Conservation (phyloP, 805 yeast genomes). For the Suhomyces pyralidae region DNA sequence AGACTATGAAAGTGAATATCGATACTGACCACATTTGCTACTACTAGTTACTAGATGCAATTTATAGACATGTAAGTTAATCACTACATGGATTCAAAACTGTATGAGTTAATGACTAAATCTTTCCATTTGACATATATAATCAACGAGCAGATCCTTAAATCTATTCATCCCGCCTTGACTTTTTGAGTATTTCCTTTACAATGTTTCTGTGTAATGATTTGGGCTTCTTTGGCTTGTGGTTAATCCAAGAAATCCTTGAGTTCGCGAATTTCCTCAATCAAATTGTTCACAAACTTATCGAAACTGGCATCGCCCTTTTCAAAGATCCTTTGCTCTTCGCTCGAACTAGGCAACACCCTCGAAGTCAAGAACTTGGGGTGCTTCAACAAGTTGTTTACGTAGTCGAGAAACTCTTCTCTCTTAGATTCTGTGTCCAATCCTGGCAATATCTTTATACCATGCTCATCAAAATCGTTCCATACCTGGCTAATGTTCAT, state of each 20-base stretch:
- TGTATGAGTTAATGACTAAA: too few relatives aligned
- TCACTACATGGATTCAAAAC: too few relatives aligned
- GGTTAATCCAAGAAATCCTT: constrained; percentile 29
- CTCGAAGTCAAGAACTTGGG: constrained; percentile 79
- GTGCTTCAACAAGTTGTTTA: constrained; percentile 76
- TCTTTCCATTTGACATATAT: too few relatives aligned
- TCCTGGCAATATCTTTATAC: constrained; percentile 49
- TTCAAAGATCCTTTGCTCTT: constrained; percentile 60
- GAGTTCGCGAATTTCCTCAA: constrained; percentile 51
- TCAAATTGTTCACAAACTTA: constrained; percentile 43
- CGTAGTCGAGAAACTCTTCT: constrained; percentile 54
- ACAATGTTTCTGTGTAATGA: too few relatives aligned
- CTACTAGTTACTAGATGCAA: too few relatives aligned
- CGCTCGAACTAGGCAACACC: constrained; percentile 58
- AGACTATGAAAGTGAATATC: too few relatives aligned
- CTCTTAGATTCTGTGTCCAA: constrained; percentile 58
- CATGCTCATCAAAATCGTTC: constrained; percentile 16
- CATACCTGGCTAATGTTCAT: constrained; percentile 53
- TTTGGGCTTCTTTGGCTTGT: too few relatives aligned
- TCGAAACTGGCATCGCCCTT: constrained; percentile 34
- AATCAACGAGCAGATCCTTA: too few relatives aligned
- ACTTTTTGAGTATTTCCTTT: too few relatives aligned
- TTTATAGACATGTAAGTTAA: too few relatives aligned
- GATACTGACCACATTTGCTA: too few relatives aligned
- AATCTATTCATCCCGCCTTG: too few relatives aligned